phyloP scores from a whole-genome alignment of 345 rosid species.

The Sisymbrium altissimum region DNA sequence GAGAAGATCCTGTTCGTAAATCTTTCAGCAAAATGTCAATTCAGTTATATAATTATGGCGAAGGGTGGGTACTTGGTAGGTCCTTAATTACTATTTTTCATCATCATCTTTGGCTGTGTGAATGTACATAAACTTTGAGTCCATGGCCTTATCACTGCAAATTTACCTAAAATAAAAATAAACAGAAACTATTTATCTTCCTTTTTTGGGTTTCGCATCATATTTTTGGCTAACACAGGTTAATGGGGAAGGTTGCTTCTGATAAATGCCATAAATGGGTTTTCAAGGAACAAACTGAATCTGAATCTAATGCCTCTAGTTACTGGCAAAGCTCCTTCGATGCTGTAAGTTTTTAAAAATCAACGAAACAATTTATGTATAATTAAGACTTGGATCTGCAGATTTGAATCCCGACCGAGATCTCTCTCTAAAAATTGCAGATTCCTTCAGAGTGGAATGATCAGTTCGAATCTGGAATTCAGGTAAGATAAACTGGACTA shows the following conservation, averaged over 20 bases:
- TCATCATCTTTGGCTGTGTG: not conserved
- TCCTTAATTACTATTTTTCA: conserved; percentile 36
- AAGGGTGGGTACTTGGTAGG: conserved; percentile 99
- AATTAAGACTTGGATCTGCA: not conserved
- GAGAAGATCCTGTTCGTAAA: conserved; percentile 92
- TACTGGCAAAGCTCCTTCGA: conserved; percentile 99
- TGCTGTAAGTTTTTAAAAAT: conserved; percentile 51
- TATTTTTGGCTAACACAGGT: conserved; percentile 52
- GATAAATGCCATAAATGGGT: conserved; percentile 99
- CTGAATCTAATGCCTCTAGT: conserved; percentile 86
- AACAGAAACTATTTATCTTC: conserved; percentile 13
- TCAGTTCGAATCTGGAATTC: conserved; percentile 97
- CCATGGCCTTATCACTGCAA: not conserved
- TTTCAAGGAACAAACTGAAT: conserved; percentile 91
- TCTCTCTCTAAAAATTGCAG: conserved; percentile 44
- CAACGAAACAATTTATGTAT: not conserved
- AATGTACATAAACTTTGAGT: not conserved
- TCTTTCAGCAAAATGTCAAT: conserved; percentile 99
- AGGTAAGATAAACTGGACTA: conserved; percentile 38
- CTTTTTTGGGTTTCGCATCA: conserved; percentile 8
- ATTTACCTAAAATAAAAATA: not conserved
- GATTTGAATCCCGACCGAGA: not conserved
- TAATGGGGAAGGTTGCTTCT: conserved; percentile 99
- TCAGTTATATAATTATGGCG: conserved; percentile 99
- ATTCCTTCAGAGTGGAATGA: conserved; percentile 97